phyloP scores from a whole-genome alignment of 192 early-diverging fungal species.

The Entophlyctis luteolus region DNA sequence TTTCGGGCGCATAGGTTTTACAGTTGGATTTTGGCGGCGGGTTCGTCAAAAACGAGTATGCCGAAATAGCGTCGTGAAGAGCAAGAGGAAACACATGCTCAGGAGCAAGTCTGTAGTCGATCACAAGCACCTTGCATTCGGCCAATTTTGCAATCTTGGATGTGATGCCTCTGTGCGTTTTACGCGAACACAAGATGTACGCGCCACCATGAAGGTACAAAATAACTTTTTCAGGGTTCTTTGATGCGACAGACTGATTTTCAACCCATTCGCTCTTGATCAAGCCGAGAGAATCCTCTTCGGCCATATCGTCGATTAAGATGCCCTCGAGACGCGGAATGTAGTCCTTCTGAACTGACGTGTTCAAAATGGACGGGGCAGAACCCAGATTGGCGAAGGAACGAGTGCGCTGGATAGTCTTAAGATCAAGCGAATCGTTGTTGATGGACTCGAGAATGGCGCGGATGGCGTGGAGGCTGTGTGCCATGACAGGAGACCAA shows the following conservation, averaged over 20 bases:
- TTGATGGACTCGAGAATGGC: neutral
- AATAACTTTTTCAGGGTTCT: conserved; percentile 5
- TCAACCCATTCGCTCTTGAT: conserved; percentile 28
- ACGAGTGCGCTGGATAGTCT: neutral
- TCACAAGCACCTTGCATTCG: conserved; percentile 45
- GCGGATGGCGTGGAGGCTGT: neutral
- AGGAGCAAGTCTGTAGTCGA: conserved; percentile 80
- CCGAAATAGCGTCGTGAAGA: conserved; percentile 73
- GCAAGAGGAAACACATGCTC: conserved; percentile 76
- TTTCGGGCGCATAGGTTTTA: conserved; percentile 17
- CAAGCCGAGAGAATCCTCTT: conserved; percentile 9
- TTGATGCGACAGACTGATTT: neutral
- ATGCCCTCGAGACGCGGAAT: conserved; percentile 12
- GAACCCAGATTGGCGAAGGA: neutral
- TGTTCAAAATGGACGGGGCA: neutral
- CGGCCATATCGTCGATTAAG: conserved; percentile 3
- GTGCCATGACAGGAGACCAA: neutral
- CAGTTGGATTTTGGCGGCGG: conserved; percentile 10
- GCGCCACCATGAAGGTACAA: conserved; percentile 34
- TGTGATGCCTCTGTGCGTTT: conserved; percentile 35
- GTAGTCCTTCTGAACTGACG: neutral
- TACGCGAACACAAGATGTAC: conserved; percentile 2
- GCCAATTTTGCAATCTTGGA: conserved; percentile 45
- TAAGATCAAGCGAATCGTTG: neutral
- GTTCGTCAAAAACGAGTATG: conserved; percentile 66